Conservation (phyloP, 2,329 filamentous ascomycete genomes). For the Phoma herbarum region DNA sequence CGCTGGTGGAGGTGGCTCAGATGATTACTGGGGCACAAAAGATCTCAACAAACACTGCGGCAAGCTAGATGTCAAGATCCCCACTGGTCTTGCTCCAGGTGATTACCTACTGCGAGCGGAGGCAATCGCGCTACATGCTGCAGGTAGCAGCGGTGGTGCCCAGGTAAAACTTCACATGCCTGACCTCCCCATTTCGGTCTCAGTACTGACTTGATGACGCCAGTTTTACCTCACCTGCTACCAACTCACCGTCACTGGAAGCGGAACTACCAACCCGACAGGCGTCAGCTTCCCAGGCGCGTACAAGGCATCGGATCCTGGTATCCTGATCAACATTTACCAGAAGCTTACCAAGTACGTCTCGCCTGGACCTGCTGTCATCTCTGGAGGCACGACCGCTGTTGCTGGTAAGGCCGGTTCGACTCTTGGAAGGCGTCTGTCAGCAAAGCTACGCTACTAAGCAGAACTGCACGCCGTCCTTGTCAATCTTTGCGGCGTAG, state of each 20-base stretch:
- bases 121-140: slow-evolving; percentile 67
- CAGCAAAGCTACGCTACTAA: slow-evolving; percentile 17
- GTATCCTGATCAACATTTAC: slow-evolving; percentile 71
- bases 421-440: slow-evolving; percentile 20
- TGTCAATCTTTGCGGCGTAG: neutral
- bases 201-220: neutral
- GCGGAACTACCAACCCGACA: slow-evolving; percentile 56
- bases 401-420: slow-evolving; percentile 41
- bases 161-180: neutral
- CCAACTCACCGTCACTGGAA: slow-evolving; percentile 67
- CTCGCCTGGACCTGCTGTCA: slow-evolving; percentile 61
- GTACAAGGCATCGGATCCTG: slow-evolving; percentile 66
- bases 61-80: slow-evolving; percentile 62
- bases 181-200: neutral
- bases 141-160: slow-evolving; percentile 54
- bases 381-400: slow-evolving; percentile 41
- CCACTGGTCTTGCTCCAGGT: slow-evolving; percentile 61
- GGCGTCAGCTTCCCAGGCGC: slow-evolving; percentile 63
- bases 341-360: slow-evolving; percentile 55
- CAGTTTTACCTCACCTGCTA: slow-evolving; percentile 61
- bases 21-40: slow-evolving; percentile 60
- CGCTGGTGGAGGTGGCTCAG: slow-evolving; percentile 50
- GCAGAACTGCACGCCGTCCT: neutral
- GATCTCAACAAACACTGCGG: slow-evolving; percentile 58
- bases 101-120: slow-evolving; percentile 64